phyloP scores from a whole-genome alignment of 202 grass and related monocot genomes.

The Elaeis oleifera region DNA sequence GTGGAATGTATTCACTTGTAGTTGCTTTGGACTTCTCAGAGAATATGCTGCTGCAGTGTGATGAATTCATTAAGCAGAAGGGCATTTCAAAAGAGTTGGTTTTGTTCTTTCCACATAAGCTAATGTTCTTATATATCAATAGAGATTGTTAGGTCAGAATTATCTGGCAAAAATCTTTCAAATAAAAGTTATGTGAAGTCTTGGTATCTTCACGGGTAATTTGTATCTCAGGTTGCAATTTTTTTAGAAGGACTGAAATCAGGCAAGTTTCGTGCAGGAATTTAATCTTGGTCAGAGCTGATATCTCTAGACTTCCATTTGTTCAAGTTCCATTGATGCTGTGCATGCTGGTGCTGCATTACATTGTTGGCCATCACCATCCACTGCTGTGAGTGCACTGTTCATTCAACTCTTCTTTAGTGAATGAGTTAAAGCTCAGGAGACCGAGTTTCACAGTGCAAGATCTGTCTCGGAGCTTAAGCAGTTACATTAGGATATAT shows the following conservation, averaged over 20 bases:
- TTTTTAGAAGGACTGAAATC: background rate
- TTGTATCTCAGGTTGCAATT: background rate
- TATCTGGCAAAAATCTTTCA: too few species aligned
- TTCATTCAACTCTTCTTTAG: constrained; percentile 3
- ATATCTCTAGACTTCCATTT: constrained; percentile 88
- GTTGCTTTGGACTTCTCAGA: constrained; percentile 85
- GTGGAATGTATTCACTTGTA: constrained; percentile 63
- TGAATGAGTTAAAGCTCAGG: too few species aligned
- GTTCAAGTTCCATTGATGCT: constrained; percentile 64
- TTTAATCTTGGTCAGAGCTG: constrained; percentile 66
- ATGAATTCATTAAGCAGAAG: constrained; percentile 56
- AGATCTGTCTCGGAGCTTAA: too few species aligned
- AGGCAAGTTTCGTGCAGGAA: constrained; percentile 28
- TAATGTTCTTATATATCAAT: background rate
- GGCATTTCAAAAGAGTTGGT: constrained; percentile 59
- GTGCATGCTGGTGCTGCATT: constrained; percentile 87
- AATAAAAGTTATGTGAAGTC: too few species aligned
- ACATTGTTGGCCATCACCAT: constrained; percentile 93
- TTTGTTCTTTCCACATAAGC: constrained; percentile 3
- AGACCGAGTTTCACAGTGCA: too few species aligned
- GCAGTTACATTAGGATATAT: background rate
- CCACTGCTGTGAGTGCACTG: constrained; percentile 52
- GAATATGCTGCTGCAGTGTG: constrained; percentile 88
- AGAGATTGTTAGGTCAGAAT: background rate
- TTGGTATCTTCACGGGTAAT: too few species aligned